Evolutionary conservation across 2,329 filamentous ascomycete genomes (phyloP), one percentile per base, ranked within the genome.

Genomic region (Aspergillus glaucus): DNA sequence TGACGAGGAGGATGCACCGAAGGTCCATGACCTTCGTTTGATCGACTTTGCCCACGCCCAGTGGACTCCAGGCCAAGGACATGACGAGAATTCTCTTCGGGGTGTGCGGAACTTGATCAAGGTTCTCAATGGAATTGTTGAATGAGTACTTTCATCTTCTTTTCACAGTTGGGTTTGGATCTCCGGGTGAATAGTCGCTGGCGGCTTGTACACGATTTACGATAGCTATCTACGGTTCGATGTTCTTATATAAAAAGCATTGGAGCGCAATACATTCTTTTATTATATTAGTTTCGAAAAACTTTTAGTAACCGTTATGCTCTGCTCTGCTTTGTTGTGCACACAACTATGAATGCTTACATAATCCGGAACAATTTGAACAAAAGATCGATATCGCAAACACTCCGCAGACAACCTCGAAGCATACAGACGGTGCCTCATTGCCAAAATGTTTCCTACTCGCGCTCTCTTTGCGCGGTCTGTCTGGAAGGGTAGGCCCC

Each of bases 1-100:
- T 0, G 79, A 83, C 1, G 79, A 82, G 2, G 75, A 76, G 48
- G 67, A 72, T 51, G 63, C 67, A 9, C 86, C 86, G 0, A 84
- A 84, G 59, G 80, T 95, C 40, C 88, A 86, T 61, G 79, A 82
- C 10, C 77, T 96, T 44, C 93, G 92, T 64, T 77, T 98, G 54
- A 98, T 98, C 59, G 93, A 98, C 67, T 98, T 98, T 76, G 93
- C 93, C 1, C 93, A 98, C 69, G 93, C 93, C 9, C 73, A 76
- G 44, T 97, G 86, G 84, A 86, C 82, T 1, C 86, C 88, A 0
- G 88, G 89, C 1, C 72, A 86, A 60, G 92, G 92, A 0, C 85
- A 87, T 0, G 93, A 98, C 65, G 85, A 95, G 70, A 97, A 97
- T 62, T 74, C 80, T 12, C 74, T 96, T 28, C 74, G 74, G 32